Conservation (phyloP, 2,329 filamentous ascomycete genomes). For the Ceratocystis variospora region DNA sequence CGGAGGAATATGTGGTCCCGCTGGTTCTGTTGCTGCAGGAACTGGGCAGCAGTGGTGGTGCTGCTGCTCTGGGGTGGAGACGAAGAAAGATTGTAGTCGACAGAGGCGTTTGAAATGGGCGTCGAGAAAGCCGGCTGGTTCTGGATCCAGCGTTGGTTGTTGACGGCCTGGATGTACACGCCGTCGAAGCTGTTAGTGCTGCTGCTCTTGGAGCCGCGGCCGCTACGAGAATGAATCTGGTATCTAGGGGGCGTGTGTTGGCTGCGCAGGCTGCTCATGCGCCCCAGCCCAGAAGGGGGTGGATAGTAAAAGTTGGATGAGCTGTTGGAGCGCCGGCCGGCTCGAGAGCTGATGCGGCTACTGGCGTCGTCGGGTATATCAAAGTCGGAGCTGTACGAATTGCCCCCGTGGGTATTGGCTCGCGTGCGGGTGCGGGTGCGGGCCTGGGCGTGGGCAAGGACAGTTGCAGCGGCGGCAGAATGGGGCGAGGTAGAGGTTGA, state of each 20-base stretch:
- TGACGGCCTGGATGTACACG: slow-evolving; percentile 43
- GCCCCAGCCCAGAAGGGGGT: slow-evolving; percentile 32
- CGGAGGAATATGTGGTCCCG: slow-evolving; percentile 7
- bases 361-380: slow-evolving; percentile 43
- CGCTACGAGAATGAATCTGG: slow-evolving; percentile 39
- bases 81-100: slow-evolving; percentile 8
- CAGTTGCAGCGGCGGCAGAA: slow-evolving; percentile 8
- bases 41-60: background rate
- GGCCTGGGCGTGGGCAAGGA: slow-evolving; percentile 14
- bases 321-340: slow-evolving; percentile 61
- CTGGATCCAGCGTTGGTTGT: slow-evolving; percentile 43
- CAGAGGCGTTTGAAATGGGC: background rate
- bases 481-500: slow-evolving; percentile 14
- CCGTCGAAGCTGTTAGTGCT: slow-evolving; percentile 55
- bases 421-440: slow-evolving; percentile 21
- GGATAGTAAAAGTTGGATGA: slow-evolving; percentile 51
- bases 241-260: slow-evolving; percentile 29
- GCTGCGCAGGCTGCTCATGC: slow-evolving; percentile 50
- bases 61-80: slow-evolving; percentile 2
- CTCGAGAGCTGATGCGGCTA: slow-evolving; percentile 41
- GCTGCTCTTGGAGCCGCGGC: slow-evolving; percentile 60
- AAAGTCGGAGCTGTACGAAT: slow-evolving; percentile 50
- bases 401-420: slow-evolving; percentile 29
- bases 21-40: slow-evolving; percentile 17
- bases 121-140: background rate